A percentile compares a stretch with the other conserved stretches of the same genome.
These are phyloP conservation scores for Cryptococcus neoformans DNA, from an alignment of 1,284 basidiomycete species.

Conservation along the genomic window DNA sequence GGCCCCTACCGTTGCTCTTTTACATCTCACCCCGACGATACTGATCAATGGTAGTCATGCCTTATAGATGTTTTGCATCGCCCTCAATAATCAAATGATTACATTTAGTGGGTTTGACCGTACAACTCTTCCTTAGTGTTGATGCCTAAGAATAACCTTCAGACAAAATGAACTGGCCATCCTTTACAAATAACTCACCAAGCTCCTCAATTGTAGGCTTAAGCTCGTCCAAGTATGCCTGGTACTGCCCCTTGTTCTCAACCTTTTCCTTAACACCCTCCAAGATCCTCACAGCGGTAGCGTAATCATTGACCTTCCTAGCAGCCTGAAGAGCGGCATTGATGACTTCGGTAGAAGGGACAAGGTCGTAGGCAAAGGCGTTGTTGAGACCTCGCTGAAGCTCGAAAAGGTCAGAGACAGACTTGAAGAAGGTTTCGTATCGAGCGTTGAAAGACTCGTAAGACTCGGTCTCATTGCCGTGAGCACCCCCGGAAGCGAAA, in stretches of 20 bases:
- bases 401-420: slow-evolving; percentile 93
- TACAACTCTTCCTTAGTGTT: slow-evolving; percentile 50
- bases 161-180: background rate
- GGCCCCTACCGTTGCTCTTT: too few species aligned
- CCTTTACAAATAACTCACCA: slow-evolving; percentile 58
- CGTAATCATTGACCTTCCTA: slow-evolving; percentile 92
- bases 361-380: slow-evolving; percentile 98
- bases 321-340: slow-evolving; percentile 87
- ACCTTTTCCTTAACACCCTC: slow-evolving; percentile 92
- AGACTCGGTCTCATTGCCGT: slow-evolving; percentile 69
- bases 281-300: slow-evolving; percentile 92
- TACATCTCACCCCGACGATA: too few species aligned
- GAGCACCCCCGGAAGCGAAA: slow-evolving; percentile 48
- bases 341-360: slow-evolving; percentile 83
- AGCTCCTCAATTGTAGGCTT: slow-evolving; percentile 82
- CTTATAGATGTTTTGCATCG: too few species aligned
- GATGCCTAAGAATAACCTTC: slow-evolving; percentile 27
- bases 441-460: slow-evolving; percentile 93
- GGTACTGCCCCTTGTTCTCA: slow-evolving; percentile 88
- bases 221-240: slow-evolving; percentile 84
- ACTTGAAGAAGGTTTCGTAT: slow-evolving; percentile 90
- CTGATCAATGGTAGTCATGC: too few species aligned
- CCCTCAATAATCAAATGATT: background rate
- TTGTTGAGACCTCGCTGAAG: slow-evolving; percentile 98
- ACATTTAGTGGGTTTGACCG: slow-evolving; percentile 19